Percentiles rank a stretch among this genome's conserved stretches.
Conservation (phyloP, 2,329 filamentous ascomycete species). For the Mycosphaerella sp. region DNA sequence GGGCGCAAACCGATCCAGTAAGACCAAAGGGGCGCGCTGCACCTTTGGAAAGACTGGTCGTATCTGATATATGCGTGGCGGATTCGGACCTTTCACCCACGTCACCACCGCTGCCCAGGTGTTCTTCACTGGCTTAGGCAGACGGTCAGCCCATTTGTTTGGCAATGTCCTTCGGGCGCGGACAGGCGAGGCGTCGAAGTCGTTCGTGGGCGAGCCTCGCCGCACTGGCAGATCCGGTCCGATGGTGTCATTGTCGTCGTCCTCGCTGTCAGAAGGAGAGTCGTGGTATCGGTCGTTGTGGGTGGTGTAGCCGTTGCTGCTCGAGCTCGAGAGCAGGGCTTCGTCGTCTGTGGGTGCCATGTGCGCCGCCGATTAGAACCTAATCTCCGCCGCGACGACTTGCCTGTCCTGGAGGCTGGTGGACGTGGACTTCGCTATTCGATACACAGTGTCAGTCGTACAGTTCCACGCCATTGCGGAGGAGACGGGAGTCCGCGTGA, state of each 20-base stretch:
- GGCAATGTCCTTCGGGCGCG: constrained; percentile 19
- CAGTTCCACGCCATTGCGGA: too few relatives aligned
- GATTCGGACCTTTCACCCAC: constrained; percentile 47
- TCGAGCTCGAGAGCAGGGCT: constrained; percentile 14
- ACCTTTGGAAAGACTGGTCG: constrained; percentile 55
- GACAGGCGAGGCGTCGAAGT: constrained; percentile 26
- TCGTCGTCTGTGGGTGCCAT: constrained; percentile 7
- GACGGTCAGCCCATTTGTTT: constrained; percentile 21
- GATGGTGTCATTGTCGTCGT: constrained; percentile 29
- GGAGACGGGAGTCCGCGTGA: too few relatives aligned
- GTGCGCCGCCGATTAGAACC: background rate
- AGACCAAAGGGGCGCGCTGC: constrained; percentile 59
- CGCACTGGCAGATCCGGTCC: constrained; percentile 26
- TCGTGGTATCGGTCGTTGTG: constrained; percentile 29
- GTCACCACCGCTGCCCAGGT: constrained; percentile 36
- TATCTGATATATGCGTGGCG: constrained; percentile 45
- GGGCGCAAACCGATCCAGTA: constrained; percentile 59
- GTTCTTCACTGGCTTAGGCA: constrained; percentile 26
- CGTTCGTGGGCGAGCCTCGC: constrained; percentile 19
- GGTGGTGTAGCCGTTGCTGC: constrained; percentile 15
- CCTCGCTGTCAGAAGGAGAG: constrained; percentile 30
- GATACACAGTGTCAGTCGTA: background rate
- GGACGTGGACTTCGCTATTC: background rate
- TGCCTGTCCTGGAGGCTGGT: background rate
- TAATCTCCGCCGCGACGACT: background rate